Evolutionary conservation across 371 early-diverging fungal genomes (phyloP), one percentile per base, ranked within the genome.

Genomic region (Vairimorpha necatrix): DNA sequence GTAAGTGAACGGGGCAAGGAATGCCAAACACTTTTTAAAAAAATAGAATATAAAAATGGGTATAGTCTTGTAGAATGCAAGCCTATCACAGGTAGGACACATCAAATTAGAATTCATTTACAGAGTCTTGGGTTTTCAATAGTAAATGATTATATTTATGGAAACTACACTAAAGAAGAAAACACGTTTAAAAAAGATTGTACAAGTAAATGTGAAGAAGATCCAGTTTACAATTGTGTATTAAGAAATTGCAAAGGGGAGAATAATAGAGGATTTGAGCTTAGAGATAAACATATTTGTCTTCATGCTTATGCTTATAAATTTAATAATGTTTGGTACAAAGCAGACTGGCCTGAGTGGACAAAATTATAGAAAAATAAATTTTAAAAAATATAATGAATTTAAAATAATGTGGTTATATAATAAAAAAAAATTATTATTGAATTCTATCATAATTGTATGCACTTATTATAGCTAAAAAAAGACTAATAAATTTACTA

Each of bases 61-160:
- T 63, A 80, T 56, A 79, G 87, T 0, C 48, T 88, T 13, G 81
- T 91, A 0, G 84, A 85, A 42, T 84, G 91, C n/a, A 65, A 63
- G 54, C 99, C 97, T 0, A 78, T 90, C 24, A 95, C 95, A 0
- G 99, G 99, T 1, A 87, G 99, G 53, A 95, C 98, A 0, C 99
- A 99, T 81, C 99, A 99, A 85, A 96, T 99, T 71, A 90, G 99
- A 56, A 95, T 96, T 18, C 99, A 99, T 84, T 85, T 98, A 53
- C 91, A 92, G 80, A 90, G 88, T 80, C 87, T 99, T 0, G 98
- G 98, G 4, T 88, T 88, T 79, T 96, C 97, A 0, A 96, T 99
- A 69, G 91, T 90, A 39, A 94, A 96, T 82, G 99, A 99, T 82
- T 92, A 71, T 14, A 53, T 80, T 33, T 83, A 80, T 72, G 76